Percentiles rank a stretch among this genome's conserved stretches.
phyloP scores from a whole-genome alignment of 805 yeast genomes.

The Nakazawaea wickerhamii region DNA sequence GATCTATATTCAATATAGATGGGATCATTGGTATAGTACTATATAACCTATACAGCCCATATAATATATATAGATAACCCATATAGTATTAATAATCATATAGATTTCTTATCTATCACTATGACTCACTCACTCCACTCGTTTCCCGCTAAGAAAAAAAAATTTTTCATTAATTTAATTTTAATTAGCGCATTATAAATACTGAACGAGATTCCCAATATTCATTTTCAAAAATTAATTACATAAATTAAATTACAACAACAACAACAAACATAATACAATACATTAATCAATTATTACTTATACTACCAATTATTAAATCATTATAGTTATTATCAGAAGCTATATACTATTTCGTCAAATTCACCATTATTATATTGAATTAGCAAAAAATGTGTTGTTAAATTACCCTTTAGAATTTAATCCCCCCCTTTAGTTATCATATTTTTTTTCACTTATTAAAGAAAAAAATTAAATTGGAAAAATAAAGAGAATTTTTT shows the following conservation, averaged over 20 bases:
- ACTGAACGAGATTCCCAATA: not conserved
- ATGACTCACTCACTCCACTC: not conserved
- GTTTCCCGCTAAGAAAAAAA: not conserved
- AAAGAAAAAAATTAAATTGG: slow-evolving; percentile 3
- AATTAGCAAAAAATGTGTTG: slow-evolving; percentile 13
- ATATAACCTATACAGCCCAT: no score
- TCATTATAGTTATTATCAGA: not conserved
- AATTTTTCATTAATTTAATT: not conserved
- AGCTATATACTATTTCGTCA: not conserved
- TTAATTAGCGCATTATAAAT: not conserved
- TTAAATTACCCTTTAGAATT: slow-evolving; percentile 10
- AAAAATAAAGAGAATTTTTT: not conserved
- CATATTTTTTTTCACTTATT: slow-evolving; percentile 2
- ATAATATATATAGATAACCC: no score
- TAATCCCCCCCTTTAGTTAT: not conserved
- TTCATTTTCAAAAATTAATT: no score
- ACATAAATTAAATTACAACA: slow-evolving; percentile 2
- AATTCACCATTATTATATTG: not conserved
- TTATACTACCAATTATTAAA: not conserved
- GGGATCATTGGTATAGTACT: no score
- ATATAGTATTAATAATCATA: no score
- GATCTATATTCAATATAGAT: no score
- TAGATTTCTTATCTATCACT: not conserved
- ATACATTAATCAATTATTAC: not conserved
- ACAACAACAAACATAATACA: not conserved